Base-by-base conservation (phyloP, 1,284 basidiomycete species). In the Thelephora terrestris region DNA sequence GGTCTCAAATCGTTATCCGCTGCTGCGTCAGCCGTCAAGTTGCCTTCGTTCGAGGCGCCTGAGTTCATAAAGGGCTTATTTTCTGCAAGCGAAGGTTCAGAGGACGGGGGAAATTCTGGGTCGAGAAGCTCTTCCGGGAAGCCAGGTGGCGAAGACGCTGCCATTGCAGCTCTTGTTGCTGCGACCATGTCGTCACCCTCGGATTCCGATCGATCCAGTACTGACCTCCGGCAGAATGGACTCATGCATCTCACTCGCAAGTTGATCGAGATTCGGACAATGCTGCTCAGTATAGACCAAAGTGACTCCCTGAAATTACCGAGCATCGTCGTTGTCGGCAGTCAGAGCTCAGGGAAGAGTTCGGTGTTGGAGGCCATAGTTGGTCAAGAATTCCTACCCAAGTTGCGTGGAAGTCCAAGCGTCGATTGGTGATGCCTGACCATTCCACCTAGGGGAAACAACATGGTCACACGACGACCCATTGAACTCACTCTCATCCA, bases 381-480 rank as follows among this genome's bases (percentile, higher is more conserved):
- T 20, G 96, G 95, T 0, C 92, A 97, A 55, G 93, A 99, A 64
- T 99, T 99, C 66, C 70, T 99, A 37, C 96, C 95, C 35, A 99
- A 99, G 92, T n/a, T 95, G 56, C 56, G 81, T 68, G 12, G 40
- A 42, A 25, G 23, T 23, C 18, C 5, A 42, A 20, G 5, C 39
- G 16, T 23, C 25, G n/a, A 5, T 42, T 42, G 39, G 14, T 7
- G 12, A 42, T 20, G n/a, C 21, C 29, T 3, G 52, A 20, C 37
- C 43, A 23, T 36, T 21, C 7, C 38, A 4, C 25, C 16, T 60
- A 96, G 92, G 70, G 95, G 95, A 50, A 88, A 94, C 67, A 99
- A 99, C 67, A 99, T 99, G 96, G 96, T 99, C 42, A 99, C 95
- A 1, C 88, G 95, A 2, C 84, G 95, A 44, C 96, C 95, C 1